Evolutionary conservation across 225 moss, liverwort and hornwort genomes (phyloP).

Genomic region (Polytrichum formosum): DNA sequence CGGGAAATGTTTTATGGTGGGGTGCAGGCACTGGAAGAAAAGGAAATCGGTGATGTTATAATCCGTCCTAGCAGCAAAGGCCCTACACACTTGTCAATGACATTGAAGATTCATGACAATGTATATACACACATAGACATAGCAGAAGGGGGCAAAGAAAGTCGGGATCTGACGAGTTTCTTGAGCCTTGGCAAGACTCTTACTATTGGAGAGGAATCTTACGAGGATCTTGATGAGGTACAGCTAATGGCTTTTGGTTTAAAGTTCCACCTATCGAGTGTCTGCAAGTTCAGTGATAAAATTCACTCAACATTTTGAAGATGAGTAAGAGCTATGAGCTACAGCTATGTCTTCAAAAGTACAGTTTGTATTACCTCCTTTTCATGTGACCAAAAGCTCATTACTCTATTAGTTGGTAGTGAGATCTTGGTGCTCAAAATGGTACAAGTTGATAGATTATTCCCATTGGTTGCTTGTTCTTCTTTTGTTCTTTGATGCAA

Average conservation of each 20-base stretch:
- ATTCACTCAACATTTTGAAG: too few relatives aligned
- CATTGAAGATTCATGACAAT: slow-evolving; percentile 70
- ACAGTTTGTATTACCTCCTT: too few relatives aligned
- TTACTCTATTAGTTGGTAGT: too few relatives aligned
- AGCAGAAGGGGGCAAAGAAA: slow-evolving; percentile 77
- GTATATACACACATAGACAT: slow-evolving; percentile 84
- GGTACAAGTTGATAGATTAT: too few relatives aligned
- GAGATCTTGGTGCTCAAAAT: too few relatives aligned
- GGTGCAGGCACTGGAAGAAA: slow-evolving; percentile 64
- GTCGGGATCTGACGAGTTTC: slow-evolving; percentile 80
- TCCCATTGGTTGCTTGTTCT: too few relatives aligned
- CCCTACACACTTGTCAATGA: slow-evolving; percentile 87
- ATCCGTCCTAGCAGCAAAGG: slow-evolving; percentile 91
- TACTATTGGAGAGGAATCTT: slow-evolving; percentile 81
- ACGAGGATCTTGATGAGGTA: slow-evolving; percentile 95
- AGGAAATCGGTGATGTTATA: slow-evolving; percentile 81
- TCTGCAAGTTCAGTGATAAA: too few relatives aligned
- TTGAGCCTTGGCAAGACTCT: slow-evolving; percentile 89
- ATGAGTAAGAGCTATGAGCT: too few relatives aligned
- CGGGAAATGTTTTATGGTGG: slow-evolving; percentile 7
- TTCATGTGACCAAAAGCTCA: too few relatives aligned
- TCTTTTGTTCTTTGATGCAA: too few relatives aligned
- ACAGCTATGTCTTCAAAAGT: too few relatives aligned
- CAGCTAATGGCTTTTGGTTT: slow-evolving; percentile 11
- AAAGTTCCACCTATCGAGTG: not conserved